Conservation (phyloP, 345 rosid genomes). For the Gossypioides kirkii region DNA sequence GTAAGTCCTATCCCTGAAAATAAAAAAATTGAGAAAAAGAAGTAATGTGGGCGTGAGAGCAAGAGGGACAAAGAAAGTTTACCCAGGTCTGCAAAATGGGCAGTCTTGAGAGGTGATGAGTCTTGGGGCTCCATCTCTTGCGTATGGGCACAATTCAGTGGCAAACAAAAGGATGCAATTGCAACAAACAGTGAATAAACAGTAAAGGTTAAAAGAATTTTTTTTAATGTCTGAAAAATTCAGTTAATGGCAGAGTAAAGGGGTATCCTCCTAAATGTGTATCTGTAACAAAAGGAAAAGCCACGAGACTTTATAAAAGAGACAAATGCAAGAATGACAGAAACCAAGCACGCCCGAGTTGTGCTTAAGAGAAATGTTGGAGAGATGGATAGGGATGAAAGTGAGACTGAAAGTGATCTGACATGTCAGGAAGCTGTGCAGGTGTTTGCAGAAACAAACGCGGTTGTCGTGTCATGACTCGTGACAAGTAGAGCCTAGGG, state of each 20-base stretch:
- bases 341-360: slow-evolving; percentile 3
- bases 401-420: slow-evolving; percentile 20
- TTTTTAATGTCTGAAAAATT: not conserved
- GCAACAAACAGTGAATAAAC: slow-evolving; percentile 9
- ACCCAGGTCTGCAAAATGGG: slow-evolving; percentile 22
- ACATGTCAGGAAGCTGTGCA: slow-evolving; percentile 24
- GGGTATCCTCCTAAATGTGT: not conserved
- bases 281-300: not conserved
- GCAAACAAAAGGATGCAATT: not conserved
- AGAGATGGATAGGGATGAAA: not conserved
- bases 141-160: slow-evolving; percentile 3
- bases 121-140: slow-evolving; percentile 26
- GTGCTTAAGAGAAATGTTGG: not conserved
- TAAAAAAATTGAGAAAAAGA: not conserved
- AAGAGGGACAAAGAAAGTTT: not conserved
- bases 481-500: slow-evolving; percentile 1
- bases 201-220: slow-evolving; percentile 6
- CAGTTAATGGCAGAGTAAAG: not conserved
- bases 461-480: slow-evolving; percentile 17
- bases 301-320: not conserved
- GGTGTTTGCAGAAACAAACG: slow-evolving; percentile 17
- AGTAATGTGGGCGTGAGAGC: not conserved
- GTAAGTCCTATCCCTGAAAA: slow-evolving; percentile 16
- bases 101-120: slow-evolving; percentile 22
- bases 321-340: not conserved